phyloP scores from a whole-genome alignment of 1,139 yeast genomes.

The Taphrina deformans region DNA sequence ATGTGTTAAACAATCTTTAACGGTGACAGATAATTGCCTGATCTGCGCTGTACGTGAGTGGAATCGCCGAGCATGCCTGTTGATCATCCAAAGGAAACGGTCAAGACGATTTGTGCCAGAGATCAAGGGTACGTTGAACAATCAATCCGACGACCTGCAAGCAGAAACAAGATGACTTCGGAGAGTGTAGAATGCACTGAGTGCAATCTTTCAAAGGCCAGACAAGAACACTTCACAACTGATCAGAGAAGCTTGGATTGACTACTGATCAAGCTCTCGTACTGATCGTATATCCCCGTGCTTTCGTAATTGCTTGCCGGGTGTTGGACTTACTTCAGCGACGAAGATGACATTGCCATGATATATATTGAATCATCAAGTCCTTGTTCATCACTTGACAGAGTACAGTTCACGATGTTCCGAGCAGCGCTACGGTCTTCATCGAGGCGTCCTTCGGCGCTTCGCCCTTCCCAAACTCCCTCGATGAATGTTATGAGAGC shows the following conservation, averaged over 20 bases:
- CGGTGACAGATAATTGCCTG: not conserved
- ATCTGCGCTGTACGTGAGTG: not conserved
- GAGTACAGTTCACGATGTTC: conserved; percentile 8
- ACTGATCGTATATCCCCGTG: not conserved
- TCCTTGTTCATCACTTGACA: not conserved
- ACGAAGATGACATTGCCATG: not conserved
- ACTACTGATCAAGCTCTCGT: not conserved
- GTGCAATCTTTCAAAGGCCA: too few relatives aligned
- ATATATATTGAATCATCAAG: not conserved
- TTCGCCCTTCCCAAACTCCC: not conserved
- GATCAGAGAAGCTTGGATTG: too few relatives aligned
- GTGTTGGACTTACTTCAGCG: conserved; percentile 19
- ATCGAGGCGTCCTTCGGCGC: not conserved
- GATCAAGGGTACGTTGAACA: not conserved
- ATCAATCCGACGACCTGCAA: too few relatives aligned
- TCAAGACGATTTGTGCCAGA: not conserved
- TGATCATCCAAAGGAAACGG: not conserved
- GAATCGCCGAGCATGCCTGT: not conserved
- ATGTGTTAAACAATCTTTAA: not conserved
- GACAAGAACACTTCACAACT: not conserved
- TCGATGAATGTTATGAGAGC: not conserved
- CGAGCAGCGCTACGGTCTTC: conserved; percentile 13
- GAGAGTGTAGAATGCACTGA: too few relatives aligned
- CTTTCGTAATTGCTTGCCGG: too few relatives aligned
- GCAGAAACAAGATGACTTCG: too few relatives aligned